phyloP scores from a whole-genome alignment of 148 eudicot species.

The Simmondsia chinensis region DNA sequence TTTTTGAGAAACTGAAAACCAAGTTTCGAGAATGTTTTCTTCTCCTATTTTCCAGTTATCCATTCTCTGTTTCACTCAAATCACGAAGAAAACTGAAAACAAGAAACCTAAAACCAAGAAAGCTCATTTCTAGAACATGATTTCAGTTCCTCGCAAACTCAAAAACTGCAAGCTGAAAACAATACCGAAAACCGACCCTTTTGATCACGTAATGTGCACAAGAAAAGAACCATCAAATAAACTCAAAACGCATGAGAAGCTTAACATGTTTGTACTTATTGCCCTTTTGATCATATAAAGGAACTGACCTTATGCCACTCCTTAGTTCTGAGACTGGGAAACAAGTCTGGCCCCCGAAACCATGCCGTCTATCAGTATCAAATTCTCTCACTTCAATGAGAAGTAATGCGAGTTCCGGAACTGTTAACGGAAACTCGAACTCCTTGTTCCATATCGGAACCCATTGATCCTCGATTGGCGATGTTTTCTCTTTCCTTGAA shows the following conservation, averaged over 20 bases:
- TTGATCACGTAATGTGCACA: not conserved
- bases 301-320: slow-evolving; percentile 48
- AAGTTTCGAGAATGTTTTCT: too few species aligned
- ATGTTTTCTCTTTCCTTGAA: slow-evolving; percentile 25
- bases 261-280: slow-evolving; percentile 30
- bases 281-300: slow-evolving; percentile 34
- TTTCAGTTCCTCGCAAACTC: not conserved
- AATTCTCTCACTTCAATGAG: slow-evolving; percentile 41
- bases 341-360: slow-evolving; percentile 61
- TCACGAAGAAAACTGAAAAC: too few species aligned
- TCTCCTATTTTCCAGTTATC: too few species aligned
- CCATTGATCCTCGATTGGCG: slow-evolving; percentile 47
- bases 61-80: too few species aligned
- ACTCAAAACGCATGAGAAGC: slow-evolving; percentile 37
- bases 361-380: slow-evolving; percentile 27
- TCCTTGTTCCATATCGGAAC: slow-evolving; percentile 47
- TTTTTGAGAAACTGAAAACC: too few species aligned
- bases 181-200: not conserved
- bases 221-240: slow-evolving; percentile 2
- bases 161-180: not conserved
- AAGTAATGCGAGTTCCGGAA: slow-evolving; percentile 50
- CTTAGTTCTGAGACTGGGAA: slow-evolving; percentile 46
- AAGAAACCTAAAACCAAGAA: too few species aligned
- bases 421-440: slow-evolving; percentile 42
- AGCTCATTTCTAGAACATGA: too few species aligned